phyloP scores from a whole-genome alignment of 2,329 filamentous ascomycete species.

The Penicillium sp. region DNA sequence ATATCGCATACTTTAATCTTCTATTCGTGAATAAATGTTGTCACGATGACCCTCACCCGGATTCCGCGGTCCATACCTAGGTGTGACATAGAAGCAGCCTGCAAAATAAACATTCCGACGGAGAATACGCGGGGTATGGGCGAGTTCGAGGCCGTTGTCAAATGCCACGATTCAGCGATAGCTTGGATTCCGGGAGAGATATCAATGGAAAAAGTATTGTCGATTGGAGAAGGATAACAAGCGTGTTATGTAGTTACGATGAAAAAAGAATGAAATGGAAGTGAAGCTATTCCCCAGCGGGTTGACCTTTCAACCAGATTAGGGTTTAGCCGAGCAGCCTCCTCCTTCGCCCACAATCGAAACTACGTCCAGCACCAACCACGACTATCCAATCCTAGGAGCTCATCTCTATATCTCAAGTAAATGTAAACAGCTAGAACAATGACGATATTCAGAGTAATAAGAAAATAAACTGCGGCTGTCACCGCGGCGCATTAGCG shows the following conservation, averaged over 20 bases:
- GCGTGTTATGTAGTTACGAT: no score
- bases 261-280: not conserved
- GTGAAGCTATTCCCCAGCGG: not conserved
- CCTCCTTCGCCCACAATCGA: conserved; percentile 24
- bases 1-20: not conserved
- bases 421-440: not conserved
- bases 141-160: conserved; percentile 57
- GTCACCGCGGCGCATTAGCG: conserved; percentile 21
- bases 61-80: no score
- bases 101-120: conserved; percentile 38
- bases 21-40: conserved; percentile 3
- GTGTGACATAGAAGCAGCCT: no score
- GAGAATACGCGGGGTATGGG: conserved; percentile 49
- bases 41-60: conserved; percentile 17
- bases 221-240: conserved; percentile 13
- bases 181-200: conserved; percentile 56
- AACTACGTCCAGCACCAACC: conserved; percentile 1
- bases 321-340: conserved; percentile 40
- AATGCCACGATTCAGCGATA: conserved; percentile 58
- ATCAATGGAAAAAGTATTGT: conserved; percentile 31
- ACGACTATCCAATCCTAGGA: not conserved
- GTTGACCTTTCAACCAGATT: conserved; percentile 12
- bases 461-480: conserved; percentile 1
- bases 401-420: not conserved
- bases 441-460: not conserved